Base-by-base conservation (phyloP, 2,329 filamentous ascomycete species). In the Diaporthe ilicicola region DNA sequence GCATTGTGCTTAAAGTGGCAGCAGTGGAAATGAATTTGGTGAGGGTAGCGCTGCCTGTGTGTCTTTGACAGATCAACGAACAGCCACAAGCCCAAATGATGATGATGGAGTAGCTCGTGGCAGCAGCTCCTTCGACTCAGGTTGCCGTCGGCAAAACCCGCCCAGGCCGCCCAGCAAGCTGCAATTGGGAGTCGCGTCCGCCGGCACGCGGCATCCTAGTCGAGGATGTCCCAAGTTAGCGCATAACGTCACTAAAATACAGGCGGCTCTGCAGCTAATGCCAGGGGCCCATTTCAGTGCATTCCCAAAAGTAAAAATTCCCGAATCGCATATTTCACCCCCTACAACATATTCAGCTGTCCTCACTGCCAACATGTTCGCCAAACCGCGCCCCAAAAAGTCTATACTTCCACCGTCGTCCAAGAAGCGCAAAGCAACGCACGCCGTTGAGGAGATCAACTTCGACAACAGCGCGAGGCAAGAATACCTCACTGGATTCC, bases 401-500 rank as follows among this genome's bases (percentile, higher is more conserved):
- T 82, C 81, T 56, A 72, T 82, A 15, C 87, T 93, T 67, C 86
- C 87, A 19, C 87, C 89, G 1, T 86, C 86, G 15, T 84, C 83
- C n/a, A 94, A 92, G 82, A 92, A 90, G 77, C 86, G 92, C 74
- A 93, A 92, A 80, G 81, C 81, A 73, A 78, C 86, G 17, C 84
- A 85, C 55, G 82, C 85, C 48, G 85, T 93, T 72, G 93, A 95
- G 78, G 94, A 97, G 80, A 92, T 99, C 81, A 90, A 85, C 66
- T 99, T 98, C 83, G 94, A 99, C 83, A 84, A 88, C 73, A 86
- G 87, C 73, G 93, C 93, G 55, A 91, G 96, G 74, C 85, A 92
- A 74, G 94, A 98, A 78, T 99, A 93, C 79, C 87, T 99, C 70
- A 98, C 94, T 0, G 96, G 96, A 3, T 99, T 99, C 83, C 95